Conservation (phyloP, 1,284 basidiomycete genomes). For the Ganoderma sinense region DNA sequence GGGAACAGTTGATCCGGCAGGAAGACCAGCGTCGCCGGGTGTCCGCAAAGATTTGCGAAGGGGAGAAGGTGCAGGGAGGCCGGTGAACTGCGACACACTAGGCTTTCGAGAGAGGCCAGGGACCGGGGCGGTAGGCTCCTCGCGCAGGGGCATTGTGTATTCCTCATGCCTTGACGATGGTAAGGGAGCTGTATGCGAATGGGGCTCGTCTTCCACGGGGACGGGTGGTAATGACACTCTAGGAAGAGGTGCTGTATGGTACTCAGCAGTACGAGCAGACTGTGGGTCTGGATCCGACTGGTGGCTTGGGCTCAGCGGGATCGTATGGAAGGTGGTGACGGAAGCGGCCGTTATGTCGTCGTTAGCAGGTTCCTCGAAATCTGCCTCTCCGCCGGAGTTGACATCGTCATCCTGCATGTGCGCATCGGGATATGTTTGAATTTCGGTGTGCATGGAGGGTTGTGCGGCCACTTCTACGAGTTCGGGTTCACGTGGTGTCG, state of each 20-base stretch:
- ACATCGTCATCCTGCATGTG: slow-evolving; percentile 10
- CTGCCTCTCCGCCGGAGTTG: slow-evolving; percentile 7
- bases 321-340: slow-evolving; percentile 46
- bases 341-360: slow-evolving; percentile 28
- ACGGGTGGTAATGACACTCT: slow-evolving; percentile 26
- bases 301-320: slow-evolving; percentile 42
- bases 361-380: slow-evolving; percentile 19
- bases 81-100: slow-evolving; percentile 54
- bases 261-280: slow-evolving; percentile 12
- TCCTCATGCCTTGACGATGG: slow-evolving; percentile 36
- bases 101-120: slow-evolving; percentile 41
- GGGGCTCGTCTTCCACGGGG: slow-evolving; percentile 21
- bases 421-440: not conserved
- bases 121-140: slow-evolving; percentile 29
- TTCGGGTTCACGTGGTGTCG: not conserved
- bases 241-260: slow-evolving; percentile 28
- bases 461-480: not conserved
- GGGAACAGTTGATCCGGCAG: slow-evolving; percentile 49
- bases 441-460: not conserved
- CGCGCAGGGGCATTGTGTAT: slow-evolving; percentile 38
- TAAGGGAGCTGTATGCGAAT: slow-evolving; percentile 39
- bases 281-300: slow-evolving; percentile 13
- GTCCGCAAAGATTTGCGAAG: slow-evolving; percentile 70
- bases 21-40: slow-evolving; percentile 50
- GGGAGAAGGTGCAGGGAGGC: slow-evolving; percentile 70